phyloP scores from a whole-genome alignment of 257 asterid species.

The Solanum ossicruentum region DNA sequence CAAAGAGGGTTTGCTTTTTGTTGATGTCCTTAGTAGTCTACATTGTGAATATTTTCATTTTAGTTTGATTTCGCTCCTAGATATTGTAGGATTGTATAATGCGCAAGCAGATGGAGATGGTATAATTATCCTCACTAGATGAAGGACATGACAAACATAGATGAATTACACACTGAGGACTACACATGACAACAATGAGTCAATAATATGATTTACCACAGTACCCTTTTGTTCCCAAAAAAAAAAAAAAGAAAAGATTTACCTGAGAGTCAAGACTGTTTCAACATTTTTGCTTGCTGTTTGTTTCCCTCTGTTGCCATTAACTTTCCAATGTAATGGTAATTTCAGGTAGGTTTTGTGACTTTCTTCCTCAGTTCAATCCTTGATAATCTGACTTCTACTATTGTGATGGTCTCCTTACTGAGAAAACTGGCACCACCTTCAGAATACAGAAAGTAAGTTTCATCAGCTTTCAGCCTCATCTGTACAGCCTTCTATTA shows the following conservation, averaged over 20 bases:
- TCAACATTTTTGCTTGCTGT: background rate
- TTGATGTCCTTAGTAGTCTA: background rate
- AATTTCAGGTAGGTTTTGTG: conserved; percentile 74
- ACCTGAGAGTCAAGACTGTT: background rate
- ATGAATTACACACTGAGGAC: background rate
- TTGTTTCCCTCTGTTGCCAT: background rate
- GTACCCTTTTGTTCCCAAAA: background rate
- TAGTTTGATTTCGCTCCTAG: background rate
- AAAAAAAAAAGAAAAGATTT: background rate
- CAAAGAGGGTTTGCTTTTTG: background rate
- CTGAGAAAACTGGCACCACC: conserved; percentile 92
- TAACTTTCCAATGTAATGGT: conserved; percentile 3
- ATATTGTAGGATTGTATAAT: background rate
- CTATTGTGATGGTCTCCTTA: conserved; percentile 97
- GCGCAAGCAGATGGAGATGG: background rate
- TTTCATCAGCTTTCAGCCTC: background rate
- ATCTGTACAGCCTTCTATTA: background rate
- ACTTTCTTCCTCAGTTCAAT: conserved; percentile 88
- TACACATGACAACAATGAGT: background rate
- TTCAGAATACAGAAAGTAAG: conserved; percentile 93
- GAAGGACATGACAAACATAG: background rate
- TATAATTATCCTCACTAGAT: background rate
- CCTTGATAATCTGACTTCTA: conserved; percentile 94
- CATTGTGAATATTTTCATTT: background rate
- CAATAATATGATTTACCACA: background rate